Evolutionary conservation across 1,284 basidiomycete genomes (phyloP), one percentile per base, ranked within the genome.

Genomic region (Lentinus polychrous): DNA sequence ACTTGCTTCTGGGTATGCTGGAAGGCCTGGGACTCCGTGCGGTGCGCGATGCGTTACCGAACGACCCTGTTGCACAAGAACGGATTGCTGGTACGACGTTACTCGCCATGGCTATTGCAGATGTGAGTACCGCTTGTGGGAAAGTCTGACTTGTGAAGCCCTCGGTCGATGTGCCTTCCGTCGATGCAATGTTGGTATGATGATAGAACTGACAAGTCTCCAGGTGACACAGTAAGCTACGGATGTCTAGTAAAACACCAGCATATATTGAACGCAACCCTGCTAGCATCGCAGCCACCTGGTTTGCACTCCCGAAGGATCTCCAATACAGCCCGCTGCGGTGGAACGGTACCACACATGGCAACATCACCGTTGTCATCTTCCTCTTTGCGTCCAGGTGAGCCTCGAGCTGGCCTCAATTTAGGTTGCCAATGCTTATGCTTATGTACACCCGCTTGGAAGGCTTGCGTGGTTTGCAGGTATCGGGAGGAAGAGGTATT

Each of bases 331-430:
- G 66, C 23, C 67, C 76, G 37, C 57, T 60, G 8, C 57, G 60
- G 11, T 90, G 85, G 86, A 88, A 88, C 62, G 60, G 72, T 14
- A 82, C 78, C 69, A 85, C 80, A 0, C 85, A 88, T 55, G 86
- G 86, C 27, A 90, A 87, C 59, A 81, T 88, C 58, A 80, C 83
- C 2, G 68, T 78, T 49, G 75, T 78, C 17, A 52, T 81, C 32
- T 66, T 82, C 36, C 68, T 88, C 40, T 72, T 82, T 45, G 49
- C 67, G 31, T 70, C 70, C 52, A 75, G 86, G 84, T 83, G 58
- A 45, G 66, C 57, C 27, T 36, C 32, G 44, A 23, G n/a, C 4
- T 46, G 32, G 24, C n/a, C n/a, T n/a, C n/a, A n/a, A n/a, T n/a
- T n/a, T n/a, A 49, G 27, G n/a, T 24, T 11, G 34, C 22, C 17